phyloP scores from a whole-genome alignment of 768 basidiomycete species.

The Scleroderma citrinum region DNA sequence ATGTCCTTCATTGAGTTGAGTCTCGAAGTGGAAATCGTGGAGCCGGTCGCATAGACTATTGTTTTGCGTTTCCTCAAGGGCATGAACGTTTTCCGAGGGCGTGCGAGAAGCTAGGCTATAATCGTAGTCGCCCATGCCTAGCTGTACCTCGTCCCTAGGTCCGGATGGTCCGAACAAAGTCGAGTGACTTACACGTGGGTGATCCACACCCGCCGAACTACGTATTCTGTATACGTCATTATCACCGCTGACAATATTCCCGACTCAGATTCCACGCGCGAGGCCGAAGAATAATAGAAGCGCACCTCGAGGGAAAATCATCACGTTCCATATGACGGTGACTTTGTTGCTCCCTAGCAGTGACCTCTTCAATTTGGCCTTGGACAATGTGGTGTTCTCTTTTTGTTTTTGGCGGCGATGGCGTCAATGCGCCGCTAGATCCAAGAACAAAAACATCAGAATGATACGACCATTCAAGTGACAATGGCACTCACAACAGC shows the following conservation, averaged over 20 bases:
- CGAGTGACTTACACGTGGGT: slow-evolving; percentile 16
- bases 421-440: slow-evolving; percentile 23
- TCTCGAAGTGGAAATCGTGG: slow-evolving; percentile 22
- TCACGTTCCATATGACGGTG: slow-evolving; percentile 21
- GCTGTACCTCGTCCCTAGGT: slow-evolving; percentile 16
- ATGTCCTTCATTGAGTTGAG: slow-evolving; percentile 5
- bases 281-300: background rate
- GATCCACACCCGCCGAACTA: slow-evolving; percentile 15
- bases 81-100: slow-evolving; percentile 4
- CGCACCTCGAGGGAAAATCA: slow-evolving; percentile 30
- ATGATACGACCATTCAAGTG: background rate
- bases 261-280: background rate
- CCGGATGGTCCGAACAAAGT: slow-evolving; percentile 10
- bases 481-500: slow-evolving; percentile 12
- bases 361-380: slow-evolving; percentile 20
- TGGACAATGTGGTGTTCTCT: slow-evolving; percentile 18
- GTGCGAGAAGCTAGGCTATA: slow-evolving; percentile 9
- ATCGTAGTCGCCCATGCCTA: slow-evolving; percentile 3
- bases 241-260: background rate
- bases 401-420: slow-evolving; percentile 17
- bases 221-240: slow-evolving; percentile 1
- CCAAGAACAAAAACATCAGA: slow-evolving; percentile 3
- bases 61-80: slow-evolving; percentile 21
- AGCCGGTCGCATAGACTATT: slow-evolving; percentile 18
- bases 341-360: slow-evolving; percentile 14